Percentiles rank a stretch among this genome's conserved stretches.
Conservation (phyloP, 1,284 basidiomycete genomes). For the Rhodotorula glutinis region DNA sequence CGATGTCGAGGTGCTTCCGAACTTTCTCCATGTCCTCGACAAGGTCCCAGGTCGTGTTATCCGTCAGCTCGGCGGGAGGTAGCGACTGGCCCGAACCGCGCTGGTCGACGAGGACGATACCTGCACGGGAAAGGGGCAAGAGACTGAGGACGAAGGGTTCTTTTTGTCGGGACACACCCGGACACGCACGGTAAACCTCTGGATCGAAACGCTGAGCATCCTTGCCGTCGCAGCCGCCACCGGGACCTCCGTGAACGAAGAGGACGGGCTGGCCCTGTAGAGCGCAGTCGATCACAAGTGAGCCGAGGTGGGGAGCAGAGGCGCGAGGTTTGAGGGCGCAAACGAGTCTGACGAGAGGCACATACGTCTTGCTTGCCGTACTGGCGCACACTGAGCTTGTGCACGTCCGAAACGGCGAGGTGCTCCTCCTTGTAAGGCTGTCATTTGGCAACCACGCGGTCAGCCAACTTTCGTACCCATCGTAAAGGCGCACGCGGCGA, state of each 20-base stretch:
- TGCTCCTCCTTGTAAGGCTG: conserved; percentile 37
- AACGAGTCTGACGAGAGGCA: neutral
- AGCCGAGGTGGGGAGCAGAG: no score
- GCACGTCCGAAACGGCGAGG: conserved; percentile 41
- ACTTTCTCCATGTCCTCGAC: conserved; percentile 85
- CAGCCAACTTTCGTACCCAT: no score
- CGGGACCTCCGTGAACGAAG: conserved; percentile 69
- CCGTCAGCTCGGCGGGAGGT: conserved; percentile 73
- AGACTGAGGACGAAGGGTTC: conserved; percentile 40
- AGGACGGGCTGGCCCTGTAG: conserved; percentile 55
- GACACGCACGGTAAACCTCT: conserved; percentile 9
- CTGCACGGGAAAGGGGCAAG: conserved; percentile 69
- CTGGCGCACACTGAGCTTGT: conserved; percentile 42
- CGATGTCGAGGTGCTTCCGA: conserved; percentile 65
- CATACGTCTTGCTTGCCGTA: conserved; percentile 38
- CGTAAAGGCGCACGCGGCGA: no score
- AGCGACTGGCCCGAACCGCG: conserved; percentile 80
- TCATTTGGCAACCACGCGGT: neutral
- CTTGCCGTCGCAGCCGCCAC: conserved; percentile 62
- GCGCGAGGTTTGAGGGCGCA: neutral
- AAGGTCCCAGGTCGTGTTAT: conserved; percentile 93
- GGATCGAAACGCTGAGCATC: conserved; percentile 50
- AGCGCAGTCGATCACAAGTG: no score
- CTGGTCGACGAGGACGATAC: conserved; percentile 69
- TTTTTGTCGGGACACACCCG: neutral